Evolutionary conservation across 169 alveolate species (phyloP).

Genomic region (Cryptosporidium muris): DNA sequence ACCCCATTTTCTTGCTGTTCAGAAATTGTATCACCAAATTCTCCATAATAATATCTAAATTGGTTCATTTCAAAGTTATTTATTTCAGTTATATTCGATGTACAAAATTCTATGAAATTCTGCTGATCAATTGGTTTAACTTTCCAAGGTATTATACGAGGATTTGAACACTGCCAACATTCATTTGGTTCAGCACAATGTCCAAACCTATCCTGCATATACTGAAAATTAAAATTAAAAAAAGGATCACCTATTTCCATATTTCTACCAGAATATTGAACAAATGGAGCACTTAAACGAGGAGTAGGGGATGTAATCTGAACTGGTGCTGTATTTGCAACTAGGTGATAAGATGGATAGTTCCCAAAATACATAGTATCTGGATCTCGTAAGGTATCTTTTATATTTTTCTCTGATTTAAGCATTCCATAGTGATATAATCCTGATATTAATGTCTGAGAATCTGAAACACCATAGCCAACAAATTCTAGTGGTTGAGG

Average conservation of each 20-base stretch:
- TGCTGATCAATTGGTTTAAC: slow-evolving; percentile 41
- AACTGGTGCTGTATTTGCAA: slow-evolving; percentile 45
- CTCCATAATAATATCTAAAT: slow-evolving; percentile 24
- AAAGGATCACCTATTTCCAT: slow-evolving; percentile 57
- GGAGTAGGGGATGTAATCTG: slow-evolving; percentile 65
- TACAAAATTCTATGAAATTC: slow-evolving; percentile 67
- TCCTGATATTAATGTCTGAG: slow-evolving; percentile 45
- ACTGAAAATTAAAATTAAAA: slow-evolving; percentile 61
- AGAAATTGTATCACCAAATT: neutral
- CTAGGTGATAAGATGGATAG: slow-evolving; percentile 52
- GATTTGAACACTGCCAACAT: slow-evolving; percentile 67
- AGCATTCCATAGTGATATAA: slow-evolving; percentile 57
- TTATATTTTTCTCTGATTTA: neutral
- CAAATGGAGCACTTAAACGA: slow-evolving; percentile 53
- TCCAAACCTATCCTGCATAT: slow-evolving; percentile 70
- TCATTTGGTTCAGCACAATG: slow-evolving; percentile 65
- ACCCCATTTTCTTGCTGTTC: slow-evolving; percentile 43
- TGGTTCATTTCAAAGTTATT: slow-evolving; percentile 41
- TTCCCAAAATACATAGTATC: slow-evolving; percentile 33
- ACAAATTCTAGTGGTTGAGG: slow-evolving; percentile 62
- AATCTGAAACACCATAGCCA: slow-evolving; percentile 49
- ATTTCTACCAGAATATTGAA: slow-evolving; percentile 62
- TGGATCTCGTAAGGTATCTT: neutral
- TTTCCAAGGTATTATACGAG: slow-evolving; percentile 66
- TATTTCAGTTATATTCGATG: slow-evolving; percentile 44